Evolutionary conservation across 1,139 yeast species (phyloP).

Genomic region (Protomyces macrosporus): DNA sequence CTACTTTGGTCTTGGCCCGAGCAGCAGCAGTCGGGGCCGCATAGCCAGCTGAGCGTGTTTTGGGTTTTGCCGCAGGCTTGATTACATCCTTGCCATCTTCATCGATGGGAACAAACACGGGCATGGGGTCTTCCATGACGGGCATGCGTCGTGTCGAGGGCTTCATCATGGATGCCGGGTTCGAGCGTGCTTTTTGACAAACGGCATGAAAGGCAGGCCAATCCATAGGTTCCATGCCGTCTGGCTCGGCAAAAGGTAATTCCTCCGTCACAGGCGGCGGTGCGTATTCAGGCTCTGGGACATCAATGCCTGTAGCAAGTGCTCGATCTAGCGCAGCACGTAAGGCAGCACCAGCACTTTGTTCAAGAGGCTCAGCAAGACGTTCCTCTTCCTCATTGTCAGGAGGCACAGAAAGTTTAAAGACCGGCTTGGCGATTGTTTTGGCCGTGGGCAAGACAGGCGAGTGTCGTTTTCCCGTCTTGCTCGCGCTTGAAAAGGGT

Average conservation of each 20-base stretch:
- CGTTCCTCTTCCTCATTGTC: not conserved
- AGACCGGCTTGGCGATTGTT: not conserved
- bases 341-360: constrained; percentile 9
- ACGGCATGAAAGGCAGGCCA: not conserved
- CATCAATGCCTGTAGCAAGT: constrained; percentile 16
- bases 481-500: constrained; percentile 11
- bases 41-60: not conserved
- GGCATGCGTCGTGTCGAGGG: not conserved
- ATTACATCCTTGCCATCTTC: not conserved
- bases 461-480: constrained; percentile 24
- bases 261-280: constrained; percentile 21
- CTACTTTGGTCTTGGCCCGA: constrained; percentile 5
- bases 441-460: not conserved
- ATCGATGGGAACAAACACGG: not conserved
- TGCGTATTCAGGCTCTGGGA: constrained; percentile 20
- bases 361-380: not conserved
- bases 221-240: constrained; percentile 17
- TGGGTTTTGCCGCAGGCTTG: no score
- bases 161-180: not conserved
- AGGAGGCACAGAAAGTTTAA: not conserved
- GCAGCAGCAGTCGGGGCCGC: constrained; percentile 18
- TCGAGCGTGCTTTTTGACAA: not conserved
- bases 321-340: constrained; percentile 18
- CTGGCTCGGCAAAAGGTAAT: constrained; percentile 16
- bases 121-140: not conserved